These are phyloP conservation scores for Mycena galericulata DNA, from an alignment of 768 basidiomycete species.

Conservation along the genomic window DNA sequence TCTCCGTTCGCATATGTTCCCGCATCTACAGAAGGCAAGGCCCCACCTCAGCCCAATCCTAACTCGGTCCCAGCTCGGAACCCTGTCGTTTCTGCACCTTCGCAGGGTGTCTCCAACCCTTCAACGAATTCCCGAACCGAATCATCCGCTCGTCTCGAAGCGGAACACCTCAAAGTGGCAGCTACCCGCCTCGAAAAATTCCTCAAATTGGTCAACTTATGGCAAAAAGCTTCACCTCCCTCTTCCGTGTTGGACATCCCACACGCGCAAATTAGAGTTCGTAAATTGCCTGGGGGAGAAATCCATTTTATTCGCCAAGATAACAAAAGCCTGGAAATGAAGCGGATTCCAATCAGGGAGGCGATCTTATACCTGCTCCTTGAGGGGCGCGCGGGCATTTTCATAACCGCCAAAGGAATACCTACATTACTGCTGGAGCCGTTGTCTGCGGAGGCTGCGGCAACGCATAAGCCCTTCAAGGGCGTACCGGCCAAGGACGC, in stretches of 20 bases:
- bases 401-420: not conserved
- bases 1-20: constrained; percentile 28
- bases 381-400: not conserved
- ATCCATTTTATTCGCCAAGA: constrained; percentile 14
- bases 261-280: not conserved
- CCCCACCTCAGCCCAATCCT: not conserved
- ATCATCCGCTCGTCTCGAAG: too few relatives aligned
- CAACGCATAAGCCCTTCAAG: not conserved
- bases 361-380: not conserved
- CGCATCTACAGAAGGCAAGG: not conserved
- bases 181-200: not conserved
- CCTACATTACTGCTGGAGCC: constrained; percentile 2
- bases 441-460: not conserved
- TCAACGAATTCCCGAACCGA: too few relatives aligned
- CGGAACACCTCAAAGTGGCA: not conserved
- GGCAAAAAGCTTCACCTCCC: constrained; percentile 16
- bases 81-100: not conserved
- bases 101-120: too few relatives aligned
- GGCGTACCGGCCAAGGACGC: not conserved
- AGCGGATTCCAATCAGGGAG: not conserved
- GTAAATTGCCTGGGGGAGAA: not conserved
- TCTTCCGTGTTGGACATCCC: constrained; percentile 10
- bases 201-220: not conserved
- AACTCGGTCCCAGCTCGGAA: not conserved
- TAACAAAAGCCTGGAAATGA: not conserved